Percentiles rank a stretch among this genome's conserved stretches.
These are phyloP conservation scores for Cordyceps tenuipes DNA, from an alignment of 2,329 filamentous ascomycete genomes.

Conservation along the genomic window DNA sequence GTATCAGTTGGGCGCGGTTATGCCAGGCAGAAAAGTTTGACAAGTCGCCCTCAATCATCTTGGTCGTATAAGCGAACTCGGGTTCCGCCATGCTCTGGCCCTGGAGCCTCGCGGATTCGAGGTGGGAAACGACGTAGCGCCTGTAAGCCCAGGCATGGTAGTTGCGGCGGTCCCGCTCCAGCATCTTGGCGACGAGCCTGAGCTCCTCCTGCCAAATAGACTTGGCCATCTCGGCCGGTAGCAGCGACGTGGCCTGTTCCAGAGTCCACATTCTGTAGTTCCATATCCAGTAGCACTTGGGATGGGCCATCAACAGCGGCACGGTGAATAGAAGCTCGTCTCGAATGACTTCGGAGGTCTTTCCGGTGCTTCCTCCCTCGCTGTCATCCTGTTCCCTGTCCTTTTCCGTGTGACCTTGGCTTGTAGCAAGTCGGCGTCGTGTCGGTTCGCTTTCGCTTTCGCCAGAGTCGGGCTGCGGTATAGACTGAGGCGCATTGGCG, in stretches of 20 bases:
- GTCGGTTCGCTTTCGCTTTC: constrained; percentile 37
- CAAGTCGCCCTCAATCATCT: constrained; percentile 75
- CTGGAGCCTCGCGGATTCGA: constrained; percentile 52
- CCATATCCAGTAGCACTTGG: constrained; percentile 99
- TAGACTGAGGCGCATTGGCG: constrained; percentile 58
- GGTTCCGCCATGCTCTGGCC: constrained; percentile 60
- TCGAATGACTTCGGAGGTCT: constrained; percentile 44
- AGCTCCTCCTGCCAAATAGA: constrained; percentile 80
- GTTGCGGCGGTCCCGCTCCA: constrained; percentile 76
- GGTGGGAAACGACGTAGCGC: constrained; percentile 63
- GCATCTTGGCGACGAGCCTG: constrained; percentile 76
- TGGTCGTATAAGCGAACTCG: constrained; percentile 85
- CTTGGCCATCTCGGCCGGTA: constrained; percentile 48
- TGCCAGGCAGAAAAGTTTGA: constrained; percentile 99
- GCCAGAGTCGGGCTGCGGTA: constrained; percentile 43
- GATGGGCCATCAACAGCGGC: constrained; percentile 72
- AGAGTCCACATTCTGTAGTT: constrained; percentile 87
- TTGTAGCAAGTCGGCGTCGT: constrained; percentile 28
- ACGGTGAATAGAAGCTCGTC: constrained; percentile 76
- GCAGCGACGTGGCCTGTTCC: constrained; percentile 56
- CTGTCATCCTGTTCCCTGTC: neutral
- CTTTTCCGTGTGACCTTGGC: neutral
- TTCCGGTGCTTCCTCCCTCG: constrained; percentile 25
- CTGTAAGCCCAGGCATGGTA: constrained; percentile 97
- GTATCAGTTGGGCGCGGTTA: constrained; percentile 75